Evolutionary conservation across 2,329 filamentous ascomycete genomes (phyloP), one percentile per base, ranked within the genome.

Genomic region (Tolypocladium tropicale): DNA sequence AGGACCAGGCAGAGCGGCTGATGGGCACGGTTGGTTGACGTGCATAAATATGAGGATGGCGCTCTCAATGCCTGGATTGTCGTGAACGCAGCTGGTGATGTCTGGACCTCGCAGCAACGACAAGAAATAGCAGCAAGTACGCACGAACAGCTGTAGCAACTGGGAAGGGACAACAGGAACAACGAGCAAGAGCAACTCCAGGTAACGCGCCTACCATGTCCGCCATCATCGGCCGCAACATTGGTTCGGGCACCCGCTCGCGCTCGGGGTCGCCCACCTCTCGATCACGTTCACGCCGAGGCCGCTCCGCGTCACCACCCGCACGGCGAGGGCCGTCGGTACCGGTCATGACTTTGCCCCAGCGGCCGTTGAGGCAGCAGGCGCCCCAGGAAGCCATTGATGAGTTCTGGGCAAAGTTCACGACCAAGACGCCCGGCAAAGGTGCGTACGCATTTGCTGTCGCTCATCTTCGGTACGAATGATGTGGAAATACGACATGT

Each of bases 351-450:
- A 21, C n/a, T 23, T n/a, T 25, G 6, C 53, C 54, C 9, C 34
- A n/a, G 34, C 53, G 46, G 34, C 48, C 39, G 41, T 58, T 62
- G 52, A 80, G 78, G 62, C 77, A 80, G 56, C 78, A 82, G 63
- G 72, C 82, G 9, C 86, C 88, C 0, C 88, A 92, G 67, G 78
- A 83, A 57, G 78, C 76, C 30, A 81, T 92, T 56, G 81, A 89
- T 61, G 80, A 86, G 58, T 90, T 90, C 66, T 92, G 88, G 88
- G 71, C 76, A 54, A 84, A 83, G 56, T 90, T 90, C 62, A 85
- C 79, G 16, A 83, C 84, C 53, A 88, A 85, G 64, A 78, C 79
- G 30, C 88, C 87, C 0, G 87, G 88, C 18, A 89, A 89, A 74
- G 84, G 80, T 80, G 63, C 41, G 64, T 30, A 14, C 37, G n/a